A percentile compares a stretch with the other conserved stretches of the same genome.
These are phyloP conservation scores for Trichoderma sp. DNA, from an alignment of 2,329 filamentous ascomycete species.

Conservation along the genomic window DNA sequence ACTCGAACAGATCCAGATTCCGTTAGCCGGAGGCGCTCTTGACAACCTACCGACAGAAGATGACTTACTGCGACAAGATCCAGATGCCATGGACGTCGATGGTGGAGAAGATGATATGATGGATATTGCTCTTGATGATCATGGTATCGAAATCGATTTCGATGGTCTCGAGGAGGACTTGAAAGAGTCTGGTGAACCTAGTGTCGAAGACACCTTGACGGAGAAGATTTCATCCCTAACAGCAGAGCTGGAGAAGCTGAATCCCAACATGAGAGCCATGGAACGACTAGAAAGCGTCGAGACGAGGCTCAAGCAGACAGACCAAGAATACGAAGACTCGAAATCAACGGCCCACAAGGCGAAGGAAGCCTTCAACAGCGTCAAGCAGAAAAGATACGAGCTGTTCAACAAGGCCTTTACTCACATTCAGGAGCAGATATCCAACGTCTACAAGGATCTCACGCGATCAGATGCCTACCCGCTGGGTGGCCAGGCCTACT, in stretches of 20 bases:
- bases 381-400: conserved; percentile 80
- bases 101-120: conserved; percentile 60
- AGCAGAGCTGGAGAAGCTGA: conserved; percentile 84
- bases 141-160: conserved; percentile 90
- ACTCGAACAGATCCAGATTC: conserved; percentile 87
- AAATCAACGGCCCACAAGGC: conserved; percentile 70
- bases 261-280: conserved; percentile 94
- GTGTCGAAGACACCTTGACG: conserved; percentile 71
- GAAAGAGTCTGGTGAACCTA: conserved; percentile 69
- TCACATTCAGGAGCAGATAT: conserved; percentile 94
- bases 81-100: conserved; percentile 91
- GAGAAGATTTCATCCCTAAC: conserved; percentile 75
- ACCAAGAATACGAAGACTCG: conserved; percentile 85
- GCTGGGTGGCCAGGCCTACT: conserved; percentile 82
- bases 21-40: conserved; percentile 72
- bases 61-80: conserved; percentile 69
- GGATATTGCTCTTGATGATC: conserved; percentile 72
- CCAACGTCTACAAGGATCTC: conserved; percentile 89
- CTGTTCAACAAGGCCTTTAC: conserved; percentile 93
- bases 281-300: conserved; percentile 87
- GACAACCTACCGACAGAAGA: conserved; percentile 88
- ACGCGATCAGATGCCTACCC: conserved; percentile 89
- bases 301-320: conserved; percentile 75
- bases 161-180: conserved; percentile 77
- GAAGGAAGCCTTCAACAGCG: conserved; percentile 77